Conservation (phyloP, 495 filamentous ascomycete species). For the Aspergillus hancockii region DNA sequence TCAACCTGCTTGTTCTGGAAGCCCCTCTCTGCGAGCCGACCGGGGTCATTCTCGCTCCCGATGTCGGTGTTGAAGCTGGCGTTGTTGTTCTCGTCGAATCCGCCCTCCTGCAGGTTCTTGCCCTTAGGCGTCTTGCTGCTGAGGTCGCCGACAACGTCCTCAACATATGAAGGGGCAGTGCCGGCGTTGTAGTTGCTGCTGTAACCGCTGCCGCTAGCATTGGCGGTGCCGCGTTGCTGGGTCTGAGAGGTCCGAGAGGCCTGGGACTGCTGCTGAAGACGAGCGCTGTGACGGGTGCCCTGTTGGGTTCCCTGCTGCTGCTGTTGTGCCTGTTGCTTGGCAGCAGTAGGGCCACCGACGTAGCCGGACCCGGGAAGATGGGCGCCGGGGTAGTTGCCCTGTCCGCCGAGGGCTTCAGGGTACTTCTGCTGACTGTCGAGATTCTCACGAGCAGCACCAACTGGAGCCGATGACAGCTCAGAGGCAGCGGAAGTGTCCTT, state of each 20-base stretch:
- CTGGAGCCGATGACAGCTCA: slow-evolving; percentile 49
- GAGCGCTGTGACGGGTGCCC: not conserved
- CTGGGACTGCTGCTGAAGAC: slow-evolving; percentile 1
- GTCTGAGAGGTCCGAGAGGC: not conserved
- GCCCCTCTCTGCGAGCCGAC: slow-evolving; percentile 52
- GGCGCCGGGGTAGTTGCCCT: slow-evolving; percentile 48
- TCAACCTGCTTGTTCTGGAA: slow-evolving; percentile 44
- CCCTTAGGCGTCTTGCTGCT: slow-evolving; percentile 54
- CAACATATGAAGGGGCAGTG: slow-evolving; percentile 48
- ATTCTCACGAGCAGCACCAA: slow-evolving; percentile 50
- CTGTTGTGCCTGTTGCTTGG: slow-evolving; percentile 38
- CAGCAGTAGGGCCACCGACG: slow-evolving; percentile 41
- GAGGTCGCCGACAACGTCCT: slow-evolving; percentile 32
- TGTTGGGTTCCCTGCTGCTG: slow-evolving; percentile 25
- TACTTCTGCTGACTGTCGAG: slow-evolving; percentile 47
- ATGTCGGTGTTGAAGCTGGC: slow-evolving; percentile 62
- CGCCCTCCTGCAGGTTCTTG: slow-evolving; percentile 56
- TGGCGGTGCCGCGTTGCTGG: slow-evolving; percentile 10
- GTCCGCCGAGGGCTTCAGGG: slow-evolving; percentile 50
- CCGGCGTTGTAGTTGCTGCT: slow-evolving; percentile 30
- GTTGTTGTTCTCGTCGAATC: slow-evolving; percentile 52
- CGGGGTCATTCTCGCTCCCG: slow-evolving; percentile 62
- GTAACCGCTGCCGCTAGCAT: slow-evolving; percentile 33
- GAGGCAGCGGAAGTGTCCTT: slow-evolving; percentile 55
- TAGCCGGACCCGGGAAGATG: slow-evolving; percentile 45